phyloP scores from a whole-genome alignment of 2,329 filamentous ascomycete genomes.

The Epichloe gansuensis region DNA sequence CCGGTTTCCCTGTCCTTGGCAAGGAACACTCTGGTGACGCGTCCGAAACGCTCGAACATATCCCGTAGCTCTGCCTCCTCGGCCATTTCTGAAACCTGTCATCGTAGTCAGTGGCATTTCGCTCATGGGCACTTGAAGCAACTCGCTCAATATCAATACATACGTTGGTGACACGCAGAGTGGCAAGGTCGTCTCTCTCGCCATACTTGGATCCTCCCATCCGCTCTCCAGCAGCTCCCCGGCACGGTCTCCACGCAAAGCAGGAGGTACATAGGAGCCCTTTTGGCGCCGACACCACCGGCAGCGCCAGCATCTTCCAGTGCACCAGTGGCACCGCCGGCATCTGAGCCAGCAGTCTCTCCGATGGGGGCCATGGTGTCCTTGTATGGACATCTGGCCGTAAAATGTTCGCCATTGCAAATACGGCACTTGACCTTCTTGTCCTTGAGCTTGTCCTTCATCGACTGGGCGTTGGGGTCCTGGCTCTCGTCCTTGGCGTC shows the following conservation, averaged over 20 bases:
- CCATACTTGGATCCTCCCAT: constrained; percentile 73
- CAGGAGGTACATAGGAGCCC: constrained; percentile 87
- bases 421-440: constrained; percentile 99
- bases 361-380: constrained; percentile 92
- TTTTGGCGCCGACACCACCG: constrained; percentile 51
- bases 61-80: constrained; percentile 92
- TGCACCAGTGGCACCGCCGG: constrained; percentile 37
- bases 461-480: constrained; percentile 58
- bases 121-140: constrained; percentile 1
- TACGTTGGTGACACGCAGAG: constrained; percentile 94
- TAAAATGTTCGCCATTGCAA: constrained; percentile 98
- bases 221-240: constrained; percentile 57
- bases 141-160: constrained; percentile 26
- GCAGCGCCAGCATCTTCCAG: constrained; percentile 32
- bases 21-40: constrained; percentile 93
- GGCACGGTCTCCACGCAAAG: constrained; percentile 60
- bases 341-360: constrained; percentile 40
- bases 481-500: constrained; percentile 72
- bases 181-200: constrained; percentile 93
- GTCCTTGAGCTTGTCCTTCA: constrained; percentile 83
- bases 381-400: constrained; percentile 97
- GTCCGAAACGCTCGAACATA: constrained; percentile 95
- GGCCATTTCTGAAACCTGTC: constrained; percentile 85
- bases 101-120: constrained; percentile 15
- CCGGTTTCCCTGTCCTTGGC: constrained; percentile 96